Conservation (phyloP, 2,329 filamentous ascomycete genomes). For the Ploettnerulaceae sp. region DNA sequence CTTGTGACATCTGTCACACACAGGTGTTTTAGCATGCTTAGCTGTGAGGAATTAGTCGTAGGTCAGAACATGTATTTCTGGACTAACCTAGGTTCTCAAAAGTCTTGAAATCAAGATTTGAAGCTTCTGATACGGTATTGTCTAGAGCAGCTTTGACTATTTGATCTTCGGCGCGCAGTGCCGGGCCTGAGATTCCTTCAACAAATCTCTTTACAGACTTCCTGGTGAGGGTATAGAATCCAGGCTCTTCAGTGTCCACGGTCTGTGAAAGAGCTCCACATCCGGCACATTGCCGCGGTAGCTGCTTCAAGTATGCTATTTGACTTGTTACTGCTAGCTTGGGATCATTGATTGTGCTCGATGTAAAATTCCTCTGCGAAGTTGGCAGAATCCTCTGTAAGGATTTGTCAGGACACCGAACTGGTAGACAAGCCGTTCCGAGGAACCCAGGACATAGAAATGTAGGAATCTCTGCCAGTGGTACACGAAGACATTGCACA, state of each 20-base stretch:
- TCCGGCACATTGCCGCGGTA: slow-evolving; percentile 57
- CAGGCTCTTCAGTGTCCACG: slow-evolving; percentile 44
- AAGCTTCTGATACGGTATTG: slow-evolving; percentile 15
- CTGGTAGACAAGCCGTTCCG: slow-evolving; percentile 3
- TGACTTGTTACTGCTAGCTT: background rate
- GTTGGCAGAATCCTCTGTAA: slow-evolving; percentile 8
- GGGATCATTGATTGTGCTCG: background rate
- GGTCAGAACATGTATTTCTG: background rate
- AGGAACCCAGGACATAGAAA: slow-evolving; percentile 45
- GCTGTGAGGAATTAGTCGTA: slow-evolving; percentile 16
- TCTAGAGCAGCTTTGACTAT: slow-evolving; percentile 39
- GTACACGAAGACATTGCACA: slow-evolving; percentile 15
- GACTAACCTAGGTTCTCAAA: slow-evolving; percentile 16
- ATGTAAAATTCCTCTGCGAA: slow-evolving; percentile 12
- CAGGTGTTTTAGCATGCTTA: slow-evolving; percentile 39
- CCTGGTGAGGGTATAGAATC: slow-evolving; percentile 51
- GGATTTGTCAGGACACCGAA: slow-evolving; percentile 3
- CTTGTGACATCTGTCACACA: slow-evolving; percentile 85
- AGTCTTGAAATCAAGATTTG: slow-evolving; percentile 15
- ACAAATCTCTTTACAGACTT: slow-evolving; percentile 49
- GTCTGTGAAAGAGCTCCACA: slow-evolving; percentile 63
- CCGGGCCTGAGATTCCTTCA: slow-evolving; percentile 18
- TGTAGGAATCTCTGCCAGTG: slow-evolving; percentile 39
- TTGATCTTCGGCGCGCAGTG: slow-evolving; percentile 38
- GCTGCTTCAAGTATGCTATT: slow-evolving; percentile 14